Conservation (phyloP, 2,329 filamentous ascomycete species). For the Incumbomyces delicatus region DNA sequence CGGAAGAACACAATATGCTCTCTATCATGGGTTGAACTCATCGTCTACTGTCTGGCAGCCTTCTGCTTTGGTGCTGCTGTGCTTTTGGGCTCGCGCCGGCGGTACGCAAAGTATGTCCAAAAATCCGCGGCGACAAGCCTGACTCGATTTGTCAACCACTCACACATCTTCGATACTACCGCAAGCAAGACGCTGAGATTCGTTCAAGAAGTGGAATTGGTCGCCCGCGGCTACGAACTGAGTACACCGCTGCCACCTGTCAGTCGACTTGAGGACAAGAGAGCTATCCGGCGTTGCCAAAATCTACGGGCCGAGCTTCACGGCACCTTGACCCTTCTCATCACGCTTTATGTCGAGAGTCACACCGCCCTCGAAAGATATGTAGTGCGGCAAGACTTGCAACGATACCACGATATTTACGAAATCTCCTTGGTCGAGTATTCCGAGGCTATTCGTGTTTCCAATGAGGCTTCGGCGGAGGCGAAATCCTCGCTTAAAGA, state of each 20-base stretch:
- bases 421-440: slow-evolving; percentile 67
- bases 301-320: slow-evolving; percentile 69
- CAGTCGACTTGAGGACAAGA: slow-evolving; percentile 75
- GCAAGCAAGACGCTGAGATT: slow-evolving; percentile 67
- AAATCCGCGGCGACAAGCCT: slow-evolving; percentile 63
- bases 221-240: slow-evolving; percentile 82
- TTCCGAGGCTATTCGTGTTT: slow-evolving; percentile 56
- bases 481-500: slow-evolving; percentile 68
- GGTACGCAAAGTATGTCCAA: slow-evolving; percentile 71
- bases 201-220: slow-evolving; percentile 90
- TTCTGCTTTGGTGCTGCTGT: slow-evolving; percentile 14
- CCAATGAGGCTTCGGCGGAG: slow-evolving; percentile 58
- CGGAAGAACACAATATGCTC: slow-evolving; percentile 36
- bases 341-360: slow-evolving; percentile 63
- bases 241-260: slow-evolving; percentile 87
- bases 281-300: slow-evolving; percentile 67
- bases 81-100: slow-evolving; percentile 54
- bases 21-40: slow-evolving; percentile 33
- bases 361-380: slow-evolving; percentile 60
- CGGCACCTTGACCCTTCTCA: slow-evolving; percentile 57
- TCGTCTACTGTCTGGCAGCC: slow-evolving; percentile 30
- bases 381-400: slow-evolving; percentile 69
- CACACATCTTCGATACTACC: slow-evolving; percentile 72
- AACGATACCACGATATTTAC: slow-evolving; percentile 87
- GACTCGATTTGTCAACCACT: slow-evolving; percentile 58